Percentiles rank a stretch among this genome's conserved stretches.
Evolutionary conservation across 768 basidiomycete genomes (phyloP).

Genomic region (Russula virescens): DNA sequence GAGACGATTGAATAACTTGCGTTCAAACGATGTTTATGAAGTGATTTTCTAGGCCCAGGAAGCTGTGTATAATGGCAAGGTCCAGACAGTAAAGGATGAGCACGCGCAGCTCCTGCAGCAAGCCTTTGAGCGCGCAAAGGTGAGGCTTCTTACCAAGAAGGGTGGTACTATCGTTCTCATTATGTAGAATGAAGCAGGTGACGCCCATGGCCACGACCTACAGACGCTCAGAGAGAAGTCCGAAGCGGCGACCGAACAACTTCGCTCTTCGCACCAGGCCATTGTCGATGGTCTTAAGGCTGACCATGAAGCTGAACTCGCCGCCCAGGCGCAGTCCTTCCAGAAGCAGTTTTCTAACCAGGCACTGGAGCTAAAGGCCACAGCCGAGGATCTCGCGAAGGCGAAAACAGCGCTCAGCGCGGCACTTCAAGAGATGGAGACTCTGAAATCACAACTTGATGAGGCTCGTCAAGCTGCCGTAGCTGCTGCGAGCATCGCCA

Average conservation of each 20-base stretch:
- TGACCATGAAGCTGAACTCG: conserved; percentile 57
- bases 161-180: conserved; percentile 10
- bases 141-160: conserved; percentile 28
- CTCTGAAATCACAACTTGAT: conserved; percentile 58
- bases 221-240: conserved; percentile 64
- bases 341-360: conserved; percentile 61
- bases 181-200: conserved; percentile 62
- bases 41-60: conserved; percentile 53
- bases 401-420: conserved; percentile 55
- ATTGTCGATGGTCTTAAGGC: conserved; percentile 55
- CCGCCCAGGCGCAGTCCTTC: conserved; percentile 47
- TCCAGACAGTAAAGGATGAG: conserved; percentile 60
- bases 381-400: conserved; percentile 77
- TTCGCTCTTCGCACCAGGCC: conserved; percentile 54
- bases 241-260: conserved; percentile 59
- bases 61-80: conserved; percentile 57
- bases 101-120: conserved; percentile 57
- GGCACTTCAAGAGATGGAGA: conserved; percentile 49
- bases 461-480: conserved; percentile 47
- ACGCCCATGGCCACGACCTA: conserved; percentile 62
- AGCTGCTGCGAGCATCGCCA: conserved; percentile 30
- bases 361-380: conserved; percentile 73
- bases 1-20: not conserved
- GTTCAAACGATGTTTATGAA: not conserved
- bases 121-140: conserved; percentile 77